phyloP scores from a whole-genome alignment of 306 rosid species.

The Pyrus pyrifolia region DNA sequence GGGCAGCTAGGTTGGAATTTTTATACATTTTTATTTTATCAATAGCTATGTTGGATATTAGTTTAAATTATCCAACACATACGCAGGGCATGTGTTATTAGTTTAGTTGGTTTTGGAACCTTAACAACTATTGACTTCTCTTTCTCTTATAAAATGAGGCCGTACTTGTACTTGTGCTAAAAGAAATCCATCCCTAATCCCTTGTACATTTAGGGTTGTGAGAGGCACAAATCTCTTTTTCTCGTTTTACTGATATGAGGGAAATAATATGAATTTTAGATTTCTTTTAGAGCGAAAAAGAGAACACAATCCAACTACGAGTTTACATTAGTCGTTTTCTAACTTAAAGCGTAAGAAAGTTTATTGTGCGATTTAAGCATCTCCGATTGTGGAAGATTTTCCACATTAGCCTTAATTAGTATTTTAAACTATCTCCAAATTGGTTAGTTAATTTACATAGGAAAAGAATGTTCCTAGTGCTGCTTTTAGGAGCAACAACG shows the following conservation, averaged over 20 bases:
- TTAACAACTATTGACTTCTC: not conserved
- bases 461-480: not conserved
- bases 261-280: too few relatives aligned
- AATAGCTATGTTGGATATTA: too few relatives aligned
- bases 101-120: not conserved
- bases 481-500: conserved; percentile 23
- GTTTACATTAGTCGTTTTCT: too few relatives aligned
- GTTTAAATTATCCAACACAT: not conserved
- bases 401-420: not conserved
- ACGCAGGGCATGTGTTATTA: not conserved
- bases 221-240: too few relatives aligned
- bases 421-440: conserved; percentile 1
- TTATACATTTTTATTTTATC: too few relatives aligned
- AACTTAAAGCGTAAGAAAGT: not conserved
- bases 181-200: too few relatives aligned
- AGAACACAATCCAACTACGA: too few relatives aligned
- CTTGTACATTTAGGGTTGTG: too few relatives aligned
- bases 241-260: too few relatives aligned
- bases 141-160: not conserved
- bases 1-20: too few relatives aligned
- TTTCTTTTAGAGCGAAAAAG: too few relatives aligned
- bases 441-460: not conserved
- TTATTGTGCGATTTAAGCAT: not conserved
- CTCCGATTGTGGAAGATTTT: not conserved
- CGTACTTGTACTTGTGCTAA: too few relatives aligned